These are phyloP conservation scores for Torulaspora pretoriensis DNA, from an alignment of 1,139 yeast genomes.

Conservation along the genomic window DNA sequence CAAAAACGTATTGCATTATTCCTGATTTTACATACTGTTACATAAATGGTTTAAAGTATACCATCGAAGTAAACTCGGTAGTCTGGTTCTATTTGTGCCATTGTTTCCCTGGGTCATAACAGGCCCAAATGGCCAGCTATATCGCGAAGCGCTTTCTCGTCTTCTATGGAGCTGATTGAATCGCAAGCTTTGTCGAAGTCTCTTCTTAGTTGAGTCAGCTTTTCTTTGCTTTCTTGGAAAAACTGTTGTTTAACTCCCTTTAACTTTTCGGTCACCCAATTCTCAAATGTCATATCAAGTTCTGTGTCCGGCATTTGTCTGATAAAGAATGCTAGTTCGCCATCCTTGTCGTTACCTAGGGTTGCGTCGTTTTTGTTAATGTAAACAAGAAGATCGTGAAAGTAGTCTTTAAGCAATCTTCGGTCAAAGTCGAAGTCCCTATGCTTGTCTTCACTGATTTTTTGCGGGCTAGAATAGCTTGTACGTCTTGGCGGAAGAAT, in stretches of 20 bases:
- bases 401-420: conserved; percentile 21
- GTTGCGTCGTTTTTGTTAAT: conserved; percentile 29
- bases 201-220: conserved; percentile 37
- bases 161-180: conserved; percentile 15
- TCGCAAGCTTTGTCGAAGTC: conserved; percentile 18
- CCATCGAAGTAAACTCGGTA: neutral
- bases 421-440: conserved; percentile 16
- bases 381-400: conserved; percentile 28
- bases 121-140: conserved; percentile 19
- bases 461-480: neutral
- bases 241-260: conserved; percentile 45
- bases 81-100: neutral
- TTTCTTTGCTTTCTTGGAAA: conserved; percentile 43
- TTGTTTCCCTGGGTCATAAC: neutral
- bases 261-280: conserved; percentile 54
- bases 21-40: conserved; percentile 1
- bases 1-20: neutral
- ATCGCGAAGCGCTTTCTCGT: conserved; percentile 20
- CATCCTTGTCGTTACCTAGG: conserved; percentile 56
- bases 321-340: conserved; percentile 58
- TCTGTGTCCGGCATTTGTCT: conserved; percentile 68
- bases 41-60: neutral
- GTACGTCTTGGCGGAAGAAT: neutral
- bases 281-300: conserved; percentile 60
- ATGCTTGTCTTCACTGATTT: neutral